Conservation (phyloP, 2,329 filamentous ascomycete genomes). For the Sporothrix inflata region DNA sequence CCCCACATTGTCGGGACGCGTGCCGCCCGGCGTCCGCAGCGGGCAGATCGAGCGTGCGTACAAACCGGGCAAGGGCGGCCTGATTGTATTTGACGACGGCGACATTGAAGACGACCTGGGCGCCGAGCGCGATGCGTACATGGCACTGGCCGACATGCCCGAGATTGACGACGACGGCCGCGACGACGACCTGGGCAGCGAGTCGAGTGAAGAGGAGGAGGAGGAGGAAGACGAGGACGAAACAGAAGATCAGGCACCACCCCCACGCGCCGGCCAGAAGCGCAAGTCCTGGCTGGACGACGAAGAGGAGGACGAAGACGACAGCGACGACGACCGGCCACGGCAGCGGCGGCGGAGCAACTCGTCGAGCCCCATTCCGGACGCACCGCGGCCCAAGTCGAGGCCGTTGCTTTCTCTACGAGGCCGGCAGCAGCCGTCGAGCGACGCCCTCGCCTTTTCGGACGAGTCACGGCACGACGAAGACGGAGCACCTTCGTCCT, state of each 20-base stretch:
- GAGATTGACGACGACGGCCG: conserved; percentile 73
- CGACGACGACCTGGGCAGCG: conserved; percentile 62
- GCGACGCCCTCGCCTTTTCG: conserved; percentile 56
- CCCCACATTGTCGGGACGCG: conserved; percentile 44
- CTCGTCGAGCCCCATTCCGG: conserved; percentile 71
- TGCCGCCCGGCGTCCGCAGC: conserved; percentile 68
- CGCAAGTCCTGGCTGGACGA: conserved; percentile 78
- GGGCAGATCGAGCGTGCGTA: conserved; percentile 75
- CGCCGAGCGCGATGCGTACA: conserved; percentile 78
- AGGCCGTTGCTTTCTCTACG: conserved; percentile 62
- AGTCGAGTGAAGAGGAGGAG: conserved; percentile 69
- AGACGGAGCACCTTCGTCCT: conserved; percentile 38
- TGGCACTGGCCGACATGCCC: conserved; percentile 86
- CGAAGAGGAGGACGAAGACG: conserved; percentile 70
- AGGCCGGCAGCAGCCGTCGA: conserved; percentile 51
- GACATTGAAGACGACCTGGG: conserved; percentile 85
- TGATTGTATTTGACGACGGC: conserved; percentile 94
- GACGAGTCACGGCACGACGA: conserved; percentile 57
- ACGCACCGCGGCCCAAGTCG: conserved; percentile 64
- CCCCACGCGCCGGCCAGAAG: conserved; percentile 44
- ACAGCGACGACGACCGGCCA: conserved; percentile 74
- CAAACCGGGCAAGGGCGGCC: conserved; percentile 78
- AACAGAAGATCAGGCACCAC: not conserved
- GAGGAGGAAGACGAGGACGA: conserved; percentile 55
- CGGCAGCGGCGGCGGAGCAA: conserved; percentile 84